Base-by-base conservation (phyloP, 2,329 filamentous ascomycete species). In the Penicillium sp. region DNA sequence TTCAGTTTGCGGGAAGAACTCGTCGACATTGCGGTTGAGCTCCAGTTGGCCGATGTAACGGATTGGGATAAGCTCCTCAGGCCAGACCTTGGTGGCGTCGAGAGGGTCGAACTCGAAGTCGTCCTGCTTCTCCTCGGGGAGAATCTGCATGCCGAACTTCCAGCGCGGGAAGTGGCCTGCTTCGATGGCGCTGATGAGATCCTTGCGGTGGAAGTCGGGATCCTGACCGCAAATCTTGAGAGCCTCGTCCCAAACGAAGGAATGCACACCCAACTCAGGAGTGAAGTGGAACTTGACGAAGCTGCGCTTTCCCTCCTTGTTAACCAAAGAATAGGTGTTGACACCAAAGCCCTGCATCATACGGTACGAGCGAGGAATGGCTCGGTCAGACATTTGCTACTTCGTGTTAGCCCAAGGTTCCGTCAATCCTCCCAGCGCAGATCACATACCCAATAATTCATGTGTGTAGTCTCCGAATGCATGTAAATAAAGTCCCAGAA, bases 31-130 rank as follows among this genome's bases (percentile, higher is more conserved):
- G 49, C 82, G 81, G 77, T 94, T 92, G 6, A 95, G 80, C 66
- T 92, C 86, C 1, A 95, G 68, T 70, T 92, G 83, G 36, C 89
- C 90, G 51, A 95, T 88, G 65, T 90, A 89, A 7, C 86, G 81
- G 18, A 93, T 79, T 0, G 89, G 89, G 0, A 91, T 76, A 0
- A 85, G 72, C 12, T 93, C 87, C 66, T 94, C 88, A 0, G 89
- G 90, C 89, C 89, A 94, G 24, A 93, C 72, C 74, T 95, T 94
- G 34, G 90, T 95, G 0, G 89, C 86, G 60, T 95, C 90, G 1
- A 95, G 81, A 28, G 93, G 86, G 63, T 94, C 90, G 55, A 94
- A 93, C 6, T 93, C 89, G 55, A 93, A 95, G 15, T 89, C 83
- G 56, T 93, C 79, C 66, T 89, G 83, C 45, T 85, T 80, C 8